Evolutionary conservation across 768 basidiomycete species (phyloP).

Genomic region (Tylopilus plumbeoviolaceoides): DNA sequence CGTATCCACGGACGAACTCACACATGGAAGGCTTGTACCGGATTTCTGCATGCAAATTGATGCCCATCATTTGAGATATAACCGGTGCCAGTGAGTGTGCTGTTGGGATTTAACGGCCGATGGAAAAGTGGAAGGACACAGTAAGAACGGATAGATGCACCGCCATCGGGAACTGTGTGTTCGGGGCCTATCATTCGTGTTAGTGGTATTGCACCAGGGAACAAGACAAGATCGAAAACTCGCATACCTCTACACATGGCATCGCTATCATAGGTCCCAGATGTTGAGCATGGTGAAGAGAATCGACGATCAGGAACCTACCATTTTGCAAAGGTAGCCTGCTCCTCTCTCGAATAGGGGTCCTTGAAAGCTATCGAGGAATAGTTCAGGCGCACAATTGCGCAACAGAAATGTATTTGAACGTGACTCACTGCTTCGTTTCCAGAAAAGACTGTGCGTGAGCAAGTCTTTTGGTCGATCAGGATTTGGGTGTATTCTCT

Average conservation of each 20-base stretch:
- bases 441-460: slow-evolving; percentile 54
- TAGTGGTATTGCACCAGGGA: neutral
- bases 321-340: slow-evolving; percentile 52
- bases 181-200: slow-evolving; percentile 41
- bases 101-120: slow-evolving; percentile 25
- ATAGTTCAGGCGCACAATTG: neutral
- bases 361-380: slow-evolving; percentile 51
- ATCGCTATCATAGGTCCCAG: slow-evolving; percentile 33
- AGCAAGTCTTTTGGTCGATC: slow-evolving; percentile 48
- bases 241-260: slow-evolving; percentile 46
- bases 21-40: slow-evolving; percentile 58
- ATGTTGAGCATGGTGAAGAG: neutral
- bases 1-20: slow-evolving; percentile 34
- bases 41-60: slow-evolving; percentile 50
- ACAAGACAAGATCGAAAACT: slow-evolving; percentile 21
- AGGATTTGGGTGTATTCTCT: slow-evolving; percentile 44
- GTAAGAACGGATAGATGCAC: slow-evolving; percentile 46
- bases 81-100: slow-evolving; percentile 32
- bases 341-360: slow-evolving; percentile 58
- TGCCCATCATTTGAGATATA: slow-evolving; percentile 58
- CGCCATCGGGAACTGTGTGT: slow-evolving; percentile 38
- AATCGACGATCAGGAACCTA: slow-evolving; percentile 19
- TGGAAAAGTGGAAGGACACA: slow-evolving; percentile 56
- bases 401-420: neutral
- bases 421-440: slow-evolving; percentile 43